These are phyloP conservation scores for Lepidium africanum DNA, from an alignment of 345 rosid genomes.

Conservation along the genomic window DNA sequence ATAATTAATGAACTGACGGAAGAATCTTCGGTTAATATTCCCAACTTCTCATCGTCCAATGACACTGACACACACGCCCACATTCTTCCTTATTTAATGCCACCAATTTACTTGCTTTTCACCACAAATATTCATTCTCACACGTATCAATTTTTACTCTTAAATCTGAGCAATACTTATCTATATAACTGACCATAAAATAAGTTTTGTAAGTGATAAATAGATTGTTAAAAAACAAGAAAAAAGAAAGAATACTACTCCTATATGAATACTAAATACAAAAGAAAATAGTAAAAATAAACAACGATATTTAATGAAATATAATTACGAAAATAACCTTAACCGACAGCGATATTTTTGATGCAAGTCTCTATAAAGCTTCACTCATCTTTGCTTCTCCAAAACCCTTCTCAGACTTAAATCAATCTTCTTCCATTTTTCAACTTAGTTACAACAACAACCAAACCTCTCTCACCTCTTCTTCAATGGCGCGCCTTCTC, in stretches of 20 bases:
- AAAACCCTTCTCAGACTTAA: conserved; percentile 10
- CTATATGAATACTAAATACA: too few relatives aligned
- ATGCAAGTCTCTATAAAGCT: conserved; percentile 23
- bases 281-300: too few relatives aligned
- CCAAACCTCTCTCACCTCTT: conserved; percentile 7
- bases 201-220: too few relatives aligned
- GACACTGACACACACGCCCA: conserved; percentile 1
- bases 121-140: background rate
- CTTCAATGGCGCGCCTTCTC: conserved; percentile 58
- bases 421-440: background rate
- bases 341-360: too few relatives aligned
- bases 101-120: background rate
- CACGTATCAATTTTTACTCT: too few relatives aligned
- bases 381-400: background rate
- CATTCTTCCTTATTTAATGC: background rate
- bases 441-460: background rate
- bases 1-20: conserved; percentile 2
- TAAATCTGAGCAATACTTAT: too few relatives aligned
- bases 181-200: too few relatives aligned
- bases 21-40: conserved; percentile 17
- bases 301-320: too few relatives aligned
- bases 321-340: too few relatives aligned
- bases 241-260: too few relatives aligned
- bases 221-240: too few relatives aligned
- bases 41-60: background rate